Conservation (phyloP, 345 rosid species). For the rapeseed (Brassica napus) region DNA sequence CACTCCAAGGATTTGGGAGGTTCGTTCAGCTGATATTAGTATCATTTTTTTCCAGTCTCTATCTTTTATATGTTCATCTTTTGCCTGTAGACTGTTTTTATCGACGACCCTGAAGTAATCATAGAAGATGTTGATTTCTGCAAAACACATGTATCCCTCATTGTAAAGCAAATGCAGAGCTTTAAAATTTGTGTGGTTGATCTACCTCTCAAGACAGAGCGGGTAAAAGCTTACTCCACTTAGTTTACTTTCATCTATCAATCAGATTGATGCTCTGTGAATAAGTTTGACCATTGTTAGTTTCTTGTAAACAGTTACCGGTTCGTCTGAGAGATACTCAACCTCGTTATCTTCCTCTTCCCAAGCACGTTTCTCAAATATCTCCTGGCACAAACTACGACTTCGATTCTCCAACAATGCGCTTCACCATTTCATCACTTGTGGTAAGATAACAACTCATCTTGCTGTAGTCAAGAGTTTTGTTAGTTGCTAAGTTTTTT, state of each 20-base stretch:
- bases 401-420: constrained; percentile 70
- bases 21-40: constrained; percentile 17
- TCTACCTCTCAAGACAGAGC: constrained; percentile 61
- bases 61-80: too few species aligned
- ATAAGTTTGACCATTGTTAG: constrained; percentile 7
- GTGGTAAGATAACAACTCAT: constrained; percentile 58
- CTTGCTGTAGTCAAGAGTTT: background rate
- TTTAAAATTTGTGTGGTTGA: constrained; percentile 69
- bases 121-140: constrained; percentile 93
- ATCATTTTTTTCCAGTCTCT: background rate
- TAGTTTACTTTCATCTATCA: background rate
- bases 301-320: constrained; percentile 47
- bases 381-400: constrained; percentile 88
- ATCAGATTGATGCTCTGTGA: constrained; percentile 1
- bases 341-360: constrained; percentile 82
- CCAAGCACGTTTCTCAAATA: constrained; percentile 70
- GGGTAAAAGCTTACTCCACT: constrained; percentile 45
- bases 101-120: constrained; percentile 50
- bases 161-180: constrained; percentile 58
- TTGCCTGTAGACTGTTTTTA: constrained; percentile 58
- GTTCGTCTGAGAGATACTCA: constrained; percentile 61
- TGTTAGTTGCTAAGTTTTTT: background rate
- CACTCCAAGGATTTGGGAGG: constrained; percentile 82
- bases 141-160: constrained; percentile 62
- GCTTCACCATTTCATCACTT: constrained; percentile 85